Evolutionary conservation across 1,284 basidiomycete genomes (phyloP).

Genomic region (Mycosarcoma mackinlayi): DNA sequence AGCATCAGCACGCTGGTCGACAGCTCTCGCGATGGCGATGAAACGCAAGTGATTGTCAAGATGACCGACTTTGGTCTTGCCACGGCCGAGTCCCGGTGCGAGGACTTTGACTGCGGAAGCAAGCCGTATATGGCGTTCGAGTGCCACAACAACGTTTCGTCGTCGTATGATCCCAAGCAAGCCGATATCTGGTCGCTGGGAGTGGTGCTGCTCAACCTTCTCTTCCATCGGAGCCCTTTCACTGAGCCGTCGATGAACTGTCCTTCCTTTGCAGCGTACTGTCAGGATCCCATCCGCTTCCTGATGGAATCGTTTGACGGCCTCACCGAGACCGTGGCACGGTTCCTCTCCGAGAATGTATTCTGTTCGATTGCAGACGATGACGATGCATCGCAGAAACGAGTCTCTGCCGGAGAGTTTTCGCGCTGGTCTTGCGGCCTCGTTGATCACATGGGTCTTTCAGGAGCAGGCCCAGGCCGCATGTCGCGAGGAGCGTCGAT

Average conservation of each 20-base stretch:
- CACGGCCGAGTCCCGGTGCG: conserved; percentile 85
- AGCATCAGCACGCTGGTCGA: conserved; percentile 67
- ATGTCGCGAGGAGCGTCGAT: conserved; percentile 50
- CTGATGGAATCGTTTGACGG: conserved; percentile 90
- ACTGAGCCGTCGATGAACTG: conserved; percentile 85
- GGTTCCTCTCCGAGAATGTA: conserved; percentile 84
- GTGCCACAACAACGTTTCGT: conserved; percentile 95
- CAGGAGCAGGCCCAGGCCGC: conserved; percentile 21
- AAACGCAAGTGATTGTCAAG: conserved; percentile 77
- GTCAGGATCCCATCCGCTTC: conserved; percentile 82
- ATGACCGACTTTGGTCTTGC: conserved; percentile 96
- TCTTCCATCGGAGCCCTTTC: conserved; percentile 99
- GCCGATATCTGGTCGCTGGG: conserved; percentile 99
- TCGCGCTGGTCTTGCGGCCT: conserved; percentile 86
- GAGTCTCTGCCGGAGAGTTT: conserved; percentile 84
- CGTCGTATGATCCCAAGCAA: conserved; percentile 89
- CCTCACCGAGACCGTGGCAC: conserved; percentile 86
- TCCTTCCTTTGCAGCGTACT: conserved; percentile 84
- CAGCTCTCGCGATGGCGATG: conserved; percentile 72
- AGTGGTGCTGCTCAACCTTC: conserved; percentile 97
- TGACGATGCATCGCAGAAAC: conserved; percentile 68
- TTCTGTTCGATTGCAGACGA: conserved; percentile 81
- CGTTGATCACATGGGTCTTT: conserved; percentile 72
- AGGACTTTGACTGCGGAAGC: conserved; percentile 98
- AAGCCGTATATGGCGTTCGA: conserved; percentile 99